A percentile compares a stretch with the other conserved stretches of the same genome.
These are phyloP conservation scores for Gaeumannomyces sp. DNA, from an alignment of 2,329 filamentous ascomycete species.

Conservation along the genomic window DNA sequence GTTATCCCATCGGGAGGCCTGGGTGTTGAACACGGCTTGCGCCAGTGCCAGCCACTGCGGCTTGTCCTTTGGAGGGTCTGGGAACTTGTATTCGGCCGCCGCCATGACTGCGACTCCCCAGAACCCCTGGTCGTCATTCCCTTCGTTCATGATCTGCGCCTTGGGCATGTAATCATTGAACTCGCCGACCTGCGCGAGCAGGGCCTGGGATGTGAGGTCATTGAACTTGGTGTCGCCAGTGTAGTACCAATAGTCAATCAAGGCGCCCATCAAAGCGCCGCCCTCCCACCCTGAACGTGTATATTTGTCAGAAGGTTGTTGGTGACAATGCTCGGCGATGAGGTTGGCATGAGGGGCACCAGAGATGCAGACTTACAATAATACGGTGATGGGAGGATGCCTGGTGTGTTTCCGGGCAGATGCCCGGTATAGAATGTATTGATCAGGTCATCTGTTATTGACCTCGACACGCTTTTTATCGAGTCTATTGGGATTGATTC, in stretches of 20 bases:
- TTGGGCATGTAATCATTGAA: slow-evolving; percentile 74
- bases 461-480: slow-evolving; percentile 40
- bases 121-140: slow-evolving; percentile 72
- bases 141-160: slow-evolving; percentile 33
- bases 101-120: slow-evolving; percentile 67
- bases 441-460: slow-evolving; percentile 46
- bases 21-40: slow-evolving; percentile 76
- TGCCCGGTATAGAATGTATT: slow-evolving; percentile 39
- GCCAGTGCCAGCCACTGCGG: slow-evolving; percentile 67
- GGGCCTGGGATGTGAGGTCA: slow-evolving; percentile 56
- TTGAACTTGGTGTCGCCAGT: slow-evolving; percentile 58
- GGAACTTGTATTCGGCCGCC: slow-evolving; percentile 64
- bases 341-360: slow-evolving; percentile 31
- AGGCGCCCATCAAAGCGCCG: slow-evolving; percentile 62
- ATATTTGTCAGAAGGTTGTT: slow-evolving; percentile 11
- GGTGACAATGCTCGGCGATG: neutral
- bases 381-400: slow-evolving; percentile 46
- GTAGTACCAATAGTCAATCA: slow-evolving; percentile 73
- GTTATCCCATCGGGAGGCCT: slow-evolving; percentile 66
- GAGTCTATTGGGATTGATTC: slow-evolving; percentile 54
- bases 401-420: slow-evolving; percentile 43
- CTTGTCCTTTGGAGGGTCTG: slow-evolving; percentile 46
- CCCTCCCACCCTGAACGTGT: slow-evolving; percentile 58
- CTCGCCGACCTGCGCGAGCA: slow-evolving; percentile 69
- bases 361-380: slow-evolving; percentile 29